These are phyloP conservation scores for Capronia americana DNA, from an alignment of 2,329 filamentous ascomycete genomes.

Conservation along the genomic window DNA sequence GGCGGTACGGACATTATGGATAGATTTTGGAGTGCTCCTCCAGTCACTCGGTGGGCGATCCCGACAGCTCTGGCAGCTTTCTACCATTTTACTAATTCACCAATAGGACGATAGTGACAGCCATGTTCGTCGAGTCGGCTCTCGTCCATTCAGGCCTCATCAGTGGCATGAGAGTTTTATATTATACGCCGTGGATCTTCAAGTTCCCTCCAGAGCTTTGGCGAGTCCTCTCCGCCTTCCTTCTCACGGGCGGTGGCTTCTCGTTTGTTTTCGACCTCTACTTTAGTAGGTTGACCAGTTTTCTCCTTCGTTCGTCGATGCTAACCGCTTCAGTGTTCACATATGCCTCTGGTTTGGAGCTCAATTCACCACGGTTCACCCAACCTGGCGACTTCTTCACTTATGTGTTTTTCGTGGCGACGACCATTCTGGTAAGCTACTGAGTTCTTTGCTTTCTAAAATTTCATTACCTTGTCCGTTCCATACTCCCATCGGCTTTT, in stretches of 20 bases:
- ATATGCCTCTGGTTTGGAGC: slow-evolving; percentile 78
- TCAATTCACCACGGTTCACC: slow-evolving; percentile 71
- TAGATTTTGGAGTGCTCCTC: slow-evolving; percentile 69
- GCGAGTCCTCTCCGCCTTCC: slow-evolving; percentile 64
- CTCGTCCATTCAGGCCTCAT: slow-evolving; percentile 66
- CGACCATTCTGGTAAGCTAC: slow-evolving; percentile 77
- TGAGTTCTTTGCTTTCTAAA: slow-evolving; percentile 38
- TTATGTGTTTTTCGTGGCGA: slow-evolving; percentile 76
- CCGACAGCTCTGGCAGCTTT: slow-evolving; percentile 17
- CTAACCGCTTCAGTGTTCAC: slow-evolving; percentile 65
- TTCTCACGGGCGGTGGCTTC: slow-evolving; percentile 62
- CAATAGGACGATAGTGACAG: slow-evolving; percentile 71
- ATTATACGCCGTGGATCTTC: slow-evolving; percentile 59
- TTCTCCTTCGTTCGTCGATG: slow-evolving; percentile 42
- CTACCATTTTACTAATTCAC: slow-evolving; percentile 44
- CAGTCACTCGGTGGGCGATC: slow-evolving; percentile 66
- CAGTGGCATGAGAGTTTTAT: slow-evolving; percentile 56
- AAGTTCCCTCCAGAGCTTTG: slow-evolving; percentile 66
- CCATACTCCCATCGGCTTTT: not conserved
- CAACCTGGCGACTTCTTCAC: slow-evolving; percentile 79
- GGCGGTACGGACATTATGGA: slow-evolving; percentile 55
- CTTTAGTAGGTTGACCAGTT: slow-evolving; percentile 60
- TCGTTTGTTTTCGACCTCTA: slow-evolving; percentile 75
- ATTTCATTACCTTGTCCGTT: slow-evolving; percentile 37
- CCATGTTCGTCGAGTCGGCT: slow-evolving; percentile 68